These are phyloP conservation scores for Metschnikowia shivogae DNA, from an alignment of 805 yeast species.

Conservation along the genomic window DNA sequence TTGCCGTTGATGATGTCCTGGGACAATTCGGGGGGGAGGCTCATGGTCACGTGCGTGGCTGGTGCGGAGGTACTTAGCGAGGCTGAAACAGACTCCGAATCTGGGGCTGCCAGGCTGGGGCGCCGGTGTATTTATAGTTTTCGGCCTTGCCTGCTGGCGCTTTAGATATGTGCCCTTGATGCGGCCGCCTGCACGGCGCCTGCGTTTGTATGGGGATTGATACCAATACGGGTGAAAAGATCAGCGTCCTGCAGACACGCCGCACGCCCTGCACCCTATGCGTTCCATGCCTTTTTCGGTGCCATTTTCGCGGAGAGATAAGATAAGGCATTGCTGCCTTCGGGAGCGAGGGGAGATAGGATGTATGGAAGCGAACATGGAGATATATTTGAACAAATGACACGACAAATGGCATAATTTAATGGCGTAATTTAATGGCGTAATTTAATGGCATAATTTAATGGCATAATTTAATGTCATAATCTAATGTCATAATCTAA, in stretches of 20 bases:
- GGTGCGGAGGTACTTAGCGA: background rate
- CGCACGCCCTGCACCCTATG: background rate
- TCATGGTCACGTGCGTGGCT: background rate
- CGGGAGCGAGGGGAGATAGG: no score
- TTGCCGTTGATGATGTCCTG: constrained; percentile 34
- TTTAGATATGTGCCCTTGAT: background rate
- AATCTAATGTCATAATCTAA: no score
- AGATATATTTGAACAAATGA: no score
- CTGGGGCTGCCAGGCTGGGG: background rate
- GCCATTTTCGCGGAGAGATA: constrained; percentile 8
- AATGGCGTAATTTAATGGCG: no score
- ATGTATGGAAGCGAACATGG: no score
- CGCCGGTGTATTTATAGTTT: background rate
- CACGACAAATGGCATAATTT: no score
- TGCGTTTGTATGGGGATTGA: constrained; percentile 4
- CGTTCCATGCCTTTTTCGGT: constrained; percentile 5
- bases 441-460: no score
- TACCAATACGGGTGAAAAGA: constrained; percentile 19
- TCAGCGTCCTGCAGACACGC: constrained; percentile 9
- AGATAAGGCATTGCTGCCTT: no score
- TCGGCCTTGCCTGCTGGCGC: background rate
- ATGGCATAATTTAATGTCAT: no score
- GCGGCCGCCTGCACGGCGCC: background rate
- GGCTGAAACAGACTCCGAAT: background rate
- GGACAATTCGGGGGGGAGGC: constrained; percentile 25